Conservation (phyloP, 208 protist species). For the Trypanosoma boissoni region DNA sequence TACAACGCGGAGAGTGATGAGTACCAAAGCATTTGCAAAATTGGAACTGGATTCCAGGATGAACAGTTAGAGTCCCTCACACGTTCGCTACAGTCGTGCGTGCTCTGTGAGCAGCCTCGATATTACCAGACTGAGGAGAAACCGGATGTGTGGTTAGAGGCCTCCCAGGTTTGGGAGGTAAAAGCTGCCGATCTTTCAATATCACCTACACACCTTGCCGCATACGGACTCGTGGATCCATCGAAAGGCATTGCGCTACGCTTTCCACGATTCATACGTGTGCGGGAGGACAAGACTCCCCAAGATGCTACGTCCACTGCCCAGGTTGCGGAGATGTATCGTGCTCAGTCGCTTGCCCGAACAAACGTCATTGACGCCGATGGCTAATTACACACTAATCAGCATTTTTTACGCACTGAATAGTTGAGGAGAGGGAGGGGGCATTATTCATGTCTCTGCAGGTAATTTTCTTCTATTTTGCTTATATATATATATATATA, state of each 20-base stretch:
- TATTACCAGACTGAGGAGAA: constrained; percentile 80
- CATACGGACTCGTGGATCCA: constrained; percentile 82
- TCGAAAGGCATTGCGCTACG: constrained; percentile 96
- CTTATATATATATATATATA: not conserved
- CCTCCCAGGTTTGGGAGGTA: constrained; percentile 98
- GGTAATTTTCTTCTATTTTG: constrained; percentile 3
- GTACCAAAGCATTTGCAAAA: constrained; percentile 98
- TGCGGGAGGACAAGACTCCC: constrained; percentile 97
- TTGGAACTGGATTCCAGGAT: constrained; percentile 97
- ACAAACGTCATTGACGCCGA: constrained; percentile 28
- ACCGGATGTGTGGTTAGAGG: constrained; percentile 97
- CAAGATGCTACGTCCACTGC: constrained; percentile 90
- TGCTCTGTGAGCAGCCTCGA: constrained; percentile 53
- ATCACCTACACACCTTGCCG: constrained; percentile 96
- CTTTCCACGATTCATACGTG: constrained; percentile 98
- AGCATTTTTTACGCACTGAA: too few species aligned
- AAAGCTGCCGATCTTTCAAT: constrained; percentile 98
- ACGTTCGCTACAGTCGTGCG: constrained; percentile 47
- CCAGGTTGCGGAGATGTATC: constrained; percentile 94
- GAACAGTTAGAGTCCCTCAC: constrained; percentile 86
- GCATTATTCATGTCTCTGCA: too few species aligned
- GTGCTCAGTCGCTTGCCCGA: constrained; percentile 62
- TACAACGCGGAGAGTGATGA: constrained; percentile 97
- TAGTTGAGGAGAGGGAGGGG: too few species aligned
- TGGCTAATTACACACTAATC: constrained; percentile 25